Percentiles rank a stretch among this genome's conserved stretches.
Conservation (phyloP, 257 asterid genomes). For the Linderniella brevidens region DNA sequence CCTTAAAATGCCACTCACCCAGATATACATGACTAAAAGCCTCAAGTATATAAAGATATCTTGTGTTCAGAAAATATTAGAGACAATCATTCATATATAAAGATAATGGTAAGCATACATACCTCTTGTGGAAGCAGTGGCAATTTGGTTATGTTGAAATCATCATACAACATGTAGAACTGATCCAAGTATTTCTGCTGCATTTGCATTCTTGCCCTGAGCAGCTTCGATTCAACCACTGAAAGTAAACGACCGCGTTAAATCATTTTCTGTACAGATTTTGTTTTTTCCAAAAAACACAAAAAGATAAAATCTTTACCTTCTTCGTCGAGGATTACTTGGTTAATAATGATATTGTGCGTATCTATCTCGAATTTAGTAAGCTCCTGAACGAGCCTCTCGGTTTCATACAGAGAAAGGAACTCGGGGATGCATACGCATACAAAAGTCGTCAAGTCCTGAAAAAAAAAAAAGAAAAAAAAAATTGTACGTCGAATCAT, state of each 20-base stretch:
- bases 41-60: too few relatives aligned
- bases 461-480: slow-evolving; percentile 18
- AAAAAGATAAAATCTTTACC: slow-evolving; percentile 22
- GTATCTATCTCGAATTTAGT: slow-evolving; percentile 92
- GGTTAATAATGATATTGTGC: slow-evolving; percentile 86
- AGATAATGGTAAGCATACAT: neutral
- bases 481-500: too few relatives aligned
- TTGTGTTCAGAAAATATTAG: too few relatives aligned
- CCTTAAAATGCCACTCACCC: too few relatives aligned
- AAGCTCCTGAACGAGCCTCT: slow-evolving; percentile 89
- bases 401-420: slow-evolving; percentile 91
- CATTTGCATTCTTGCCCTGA: slow-evolving; percentile 84
- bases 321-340: slow-evolving; percentile 87
- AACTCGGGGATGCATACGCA: slow-evolving; percentile 96
- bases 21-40: too few relatives aligned
- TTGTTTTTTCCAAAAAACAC: too few relatives aligned
- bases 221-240: slow-evolving; percentile 75
- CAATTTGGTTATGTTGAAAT: slow-evolving; percentile 78
- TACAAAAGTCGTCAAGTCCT: slow-evolving; percentile 86
- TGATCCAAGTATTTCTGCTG: slow-evolving; percentile 88
- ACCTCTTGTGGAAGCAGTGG: slow-evolving; percentile 98
- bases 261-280: neutral
- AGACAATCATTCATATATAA: too few relatives aligned
- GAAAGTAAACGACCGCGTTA: slow-evolving; percentile 12
- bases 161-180: slow-evolving; percentile 84